Evolutionary conservation across 306 rosid genomes (phyloP).

Genomic region (Mucuna pruriens): DNA sequence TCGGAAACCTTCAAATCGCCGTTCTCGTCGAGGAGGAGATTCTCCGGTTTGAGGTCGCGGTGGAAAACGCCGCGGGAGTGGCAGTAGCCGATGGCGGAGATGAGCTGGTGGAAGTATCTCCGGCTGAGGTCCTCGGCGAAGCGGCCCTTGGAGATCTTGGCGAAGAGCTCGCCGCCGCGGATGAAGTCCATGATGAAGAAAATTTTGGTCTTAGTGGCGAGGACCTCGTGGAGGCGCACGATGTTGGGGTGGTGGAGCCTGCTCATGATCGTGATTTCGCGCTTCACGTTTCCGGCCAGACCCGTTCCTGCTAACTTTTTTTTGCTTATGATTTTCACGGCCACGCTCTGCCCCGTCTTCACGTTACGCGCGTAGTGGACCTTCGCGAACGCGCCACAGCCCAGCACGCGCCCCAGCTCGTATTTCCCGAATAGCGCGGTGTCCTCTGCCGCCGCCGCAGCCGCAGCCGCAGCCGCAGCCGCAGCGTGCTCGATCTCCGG

Average conservation of each 20-base stretch:
- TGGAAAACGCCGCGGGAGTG: conserved; percentile 55
- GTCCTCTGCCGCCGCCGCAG: not conserved
- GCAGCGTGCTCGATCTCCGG: conserved; percentile 50
- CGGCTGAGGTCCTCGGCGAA: conserved; percentile 54
- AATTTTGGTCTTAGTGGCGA: conserved; percentile 52
- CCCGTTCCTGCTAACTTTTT: conserved; percentile 44
- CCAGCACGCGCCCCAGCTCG: conserved; percentile 50
- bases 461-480: not conserved
- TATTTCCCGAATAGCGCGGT: conserved; percentile 54
- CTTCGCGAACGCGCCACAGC: conserved; percentile 61
- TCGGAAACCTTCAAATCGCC: conserved; percentile 52
- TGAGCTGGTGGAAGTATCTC: conserved; percentile 46
- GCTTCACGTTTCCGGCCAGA: conserved; percentile 46
- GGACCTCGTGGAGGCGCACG: conserved; percentile 50
- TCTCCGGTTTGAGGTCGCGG: conserved; percentile 58
- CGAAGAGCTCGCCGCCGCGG: conserved; percentile 53
- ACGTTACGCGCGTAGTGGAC: conserved; percentile 51
- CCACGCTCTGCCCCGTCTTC: conserved; percentile 52
- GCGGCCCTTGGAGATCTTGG: conserved; percentile 44
- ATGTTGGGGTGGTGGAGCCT: conserved; percentile 51
- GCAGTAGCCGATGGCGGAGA: conserved; percentile 53
- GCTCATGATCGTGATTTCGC: conserved; percentile 55
- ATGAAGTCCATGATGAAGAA: conserved; percentile 49
- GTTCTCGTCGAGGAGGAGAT: conserved; percentile 49
- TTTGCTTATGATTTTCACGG: conserved; percentile 53